Evolutionary conservation across 2,329 filamentous ascomycete genomes (phyloP), one percentile per base, ranked within the genome.

Genomic region (Gremmenia infestans): DNA sequence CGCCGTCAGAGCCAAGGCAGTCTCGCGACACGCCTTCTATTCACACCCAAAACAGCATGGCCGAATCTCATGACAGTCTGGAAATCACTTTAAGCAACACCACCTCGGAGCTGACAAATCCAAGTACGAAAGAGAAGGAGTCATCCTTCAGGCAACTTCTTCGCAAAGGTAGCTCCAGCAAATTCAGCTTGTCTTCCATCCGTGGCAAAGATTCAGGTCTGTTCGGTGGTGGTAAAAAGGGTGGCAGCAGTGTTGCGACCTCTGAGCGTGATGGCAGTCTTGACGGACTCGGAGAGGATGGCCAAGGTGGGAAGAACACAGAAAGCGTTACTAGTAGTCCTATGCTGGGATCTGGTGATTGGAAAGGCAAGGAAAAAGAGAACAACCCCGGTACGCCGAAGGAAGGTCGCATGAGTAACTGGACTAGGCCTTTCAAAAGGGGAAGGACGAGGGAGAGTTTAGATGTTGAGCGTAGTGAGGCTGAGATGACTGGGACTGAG

Each of bases 121-220:
- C 71, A 3, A 72, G 71, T 36, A 58, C 69, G 32, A 81, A 80
- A 64, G 75, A 83, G 54, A 82, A 67, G 49, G 67, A 66, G 17
- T 80, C 81, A 12, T 62, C 53, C 73, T 85, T 61, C 74, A 78
- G 67, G 81, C 56, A 85, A 67, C 74, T 87, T 49, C 79, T 87
- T 54, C 80, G 83, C 35, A 87, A 87, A 72, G 81, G 83, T 50
- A 85, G 81, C 68, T 83, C 82, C 6, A 78, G 81, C 70, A 86
- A 86, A 72, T 86, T 86, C 68, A 82, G 81, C 68, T 73, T 86
- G 57, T 78, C 82, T 12, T 82, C 81, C 65, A 80, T 68, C 59
- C 75, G 68, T 19, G 75, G 76, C 51, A 86, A 82, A 64, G 78
- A 81, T 48, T 76, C 77, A 28, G 69, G 73, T 9, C 70, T 81